These are phyloP conservation scores for Lyophyllum decastes DNA, from an alignment of 768 basidiomycete genomes.

Conservation along the genomic window DNA sequence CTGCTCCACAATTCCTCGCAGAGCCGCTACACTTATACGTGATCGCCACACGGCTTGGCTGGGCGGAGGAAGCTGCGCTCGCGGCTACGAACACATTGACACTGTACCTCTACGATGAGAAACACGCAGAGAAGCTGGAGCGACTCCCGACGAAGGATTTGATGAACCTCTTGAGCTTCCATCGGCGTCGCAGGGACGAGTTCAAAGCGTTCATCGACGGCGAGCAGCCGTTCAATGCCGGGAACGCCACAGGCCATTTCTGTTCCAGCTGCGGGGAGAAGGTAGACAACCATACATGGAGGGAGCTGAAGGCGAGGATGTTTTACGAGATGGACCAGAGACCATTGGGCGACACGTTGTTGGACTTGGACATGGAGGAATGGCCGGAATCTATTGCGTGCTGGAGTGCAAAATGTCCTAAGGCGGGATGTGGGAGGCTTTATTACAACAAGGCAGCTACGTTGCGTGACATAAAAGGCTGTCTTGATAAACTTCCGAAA, in stretches of 20 bases:
- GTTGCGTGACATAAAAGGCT: slow-evolving; percentile 31
- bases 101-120: slow-evolving; percentile 37
- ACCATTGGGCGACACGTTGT: slow-evolving; percentile 38
- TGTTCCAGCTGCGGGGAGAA: slow-evolving; percentile 35
- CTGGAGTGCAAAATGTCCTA: slow-evolving; percentile 37
- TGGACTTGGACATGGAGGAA: slow-evolving; percentile 40
- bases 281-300: slow-evolving; percentile 38
- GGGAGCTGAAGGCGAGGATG: slow-evolving; percentile 40
- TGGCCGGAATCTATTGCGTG: slow-evolving; percentile 42
- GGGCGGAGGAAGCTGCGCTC: slow-evolving; percentile 43
- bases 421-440: slow-evolving; percentile 28
- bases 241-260: slow-evolving; percentile 30
- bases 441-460: slow-evolving; percentile 38
- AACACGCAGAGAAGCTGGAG: slow-evolving; percentile 31
- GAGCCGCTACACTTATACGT: slow-evolving; percentile 50
- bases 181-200: slow-evolving; percentile 37
- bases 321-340: slow-evolving; percentile 39
- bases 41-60: slow-evolving; percentile 43
- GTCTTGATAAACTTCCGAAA: slow-evolving; percentile 28
- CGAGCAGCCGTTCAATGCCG: slow-evolving; percentile 36
- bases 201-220: slow-evolving; percentile 38
- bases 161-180: slow-evolving; percentile 39
- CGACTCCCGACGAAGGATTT: slow-evolving; percentile 34
- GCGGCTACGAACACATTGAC: slow-evolving; percentile 43
- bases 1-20: slow-evolving; percentile 40